Evolutionary conservation across 495 filamentous ascomycete species (phyloP), one percentile per base, ranked within the genome.

Genomic region (Penicillium paradoxum): DNA sequence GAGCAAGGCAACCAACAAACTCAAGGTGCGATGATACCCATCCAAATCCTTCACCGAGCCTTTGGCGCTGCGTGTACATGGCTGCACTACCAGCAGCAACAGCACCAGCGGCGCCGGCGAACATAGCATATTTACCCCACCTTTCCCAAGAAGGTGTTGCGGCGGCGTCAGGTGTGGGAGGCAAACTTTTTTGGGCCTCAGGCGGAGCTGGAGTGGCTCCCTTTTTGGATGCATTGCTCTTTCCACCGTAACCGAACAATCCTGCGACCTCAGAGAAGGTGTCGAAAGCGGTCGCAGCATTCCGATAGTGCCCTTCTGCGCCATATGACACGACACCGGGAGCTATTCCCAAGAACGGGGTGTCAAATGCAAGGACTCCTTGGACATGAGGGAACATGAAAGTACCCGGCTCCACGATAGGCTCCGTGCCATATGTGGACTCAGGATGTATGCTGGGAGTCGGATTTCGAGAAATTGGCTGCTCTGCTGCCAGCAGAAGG

Each of bases 1-100:
- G 83, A 53, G 86, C 84, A 3, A 98, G 78, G 62, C 88, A 92
- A 1, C 91, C 91, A 2, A 97, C 86, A 59, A 98, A 98, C 65
- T 91, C 90, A n/a, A 98, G 83, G 72, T 98, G 95, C 14, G 87
- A 90, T 9, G 85, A 83, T 14, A 88, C 88, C 91, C 91, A 98
- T 32, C 67, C 73, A 72, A 83, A 83, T 0, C 88, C 84, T 18
- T 83, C 75, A 0, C 76, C 79, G 32, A 98, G 77, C 33, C 88
- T 82, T 9, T 95, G 87, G 14, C 88, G 79, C 58, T 91, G 89
- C 34, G 89, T 67, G 67, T 96, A 97, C 13, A 91, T 85, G 1
- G 89, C 90, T 9, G 89, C 90, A 6, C 89, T 88, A n/a, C 87
- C 90, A 0, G 90, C 92, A 0, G 89, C 88, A 0, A 95, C 79